Evolutionary conservation across 805 yeast species (phyloP).

Genomic region (Barnettozyma botsteinii): DNA sequence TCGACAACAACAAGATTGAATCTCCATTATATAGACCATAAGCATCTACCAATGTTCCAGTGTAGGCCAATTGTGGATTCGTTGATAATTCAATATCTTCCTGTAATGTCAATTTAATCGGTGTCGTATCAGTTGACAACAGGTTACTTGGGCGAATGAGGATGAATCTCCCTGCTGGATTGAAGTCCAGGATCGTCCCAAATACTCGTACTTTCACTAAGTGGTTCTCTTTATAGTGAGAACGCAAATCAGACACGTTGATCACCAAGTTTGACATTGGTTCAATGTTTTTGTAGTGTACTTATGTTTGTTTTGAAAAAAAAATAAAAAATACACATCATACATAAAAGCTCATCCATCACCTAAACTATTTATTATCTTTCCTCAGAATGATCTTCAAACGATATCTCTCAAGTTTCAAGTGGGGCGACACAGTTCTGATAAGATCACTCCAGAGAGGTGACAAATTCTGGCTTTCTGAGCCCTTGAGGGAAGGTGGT

Average conservation of each 20-base stretch:
- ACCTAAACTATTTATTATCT: no score
- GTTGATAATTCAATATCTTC: slow-evolving; percentile 9
- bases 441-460: slow-evolving; percentile 17
- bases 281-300: no score
- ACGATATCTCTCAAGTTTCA: slow-evolving; percentile 10
- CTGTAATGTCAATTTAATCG: slow-evolving; percentile 11
- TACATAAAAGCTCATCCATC: no score
- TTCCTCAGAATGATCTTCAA: slow-evolving; percentile 3
- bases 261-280: neutral
- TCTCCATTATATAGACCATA: slow-evolving; percentile 17
- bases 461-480: slow-evolving; percentile 22
- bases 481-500: slow-evolving; percentile 19
- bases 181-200: slow-evolving; percentile 19
- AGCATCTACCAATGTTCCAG: slow-evolving; percentile 19
- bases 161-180: slow-evolving; percentile 13
- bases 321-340: no score
- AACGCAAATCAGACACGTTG: neutral
- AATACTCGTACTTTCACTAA: slow-evolving; percentile 18
- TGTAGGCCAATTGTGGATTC: slow-evolving; percentile 16
- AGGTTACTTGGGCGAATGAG: slow-evolving; percentile 12
- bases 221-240: slow-evolving; percentile 9
- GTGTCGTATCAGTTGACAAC: slow-evolving; percentile 5
- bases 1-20: slow-evolving; percentile 4
- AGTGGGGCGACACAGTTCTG: slow-evolving; percentile 17
- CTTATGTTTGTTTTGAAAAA: no score